These are phyloP conservation scores for Floccularia luteovirens DNA, from an alignment of 768 basidiomycete genomes.

Conservation along the genomic window DNA sequence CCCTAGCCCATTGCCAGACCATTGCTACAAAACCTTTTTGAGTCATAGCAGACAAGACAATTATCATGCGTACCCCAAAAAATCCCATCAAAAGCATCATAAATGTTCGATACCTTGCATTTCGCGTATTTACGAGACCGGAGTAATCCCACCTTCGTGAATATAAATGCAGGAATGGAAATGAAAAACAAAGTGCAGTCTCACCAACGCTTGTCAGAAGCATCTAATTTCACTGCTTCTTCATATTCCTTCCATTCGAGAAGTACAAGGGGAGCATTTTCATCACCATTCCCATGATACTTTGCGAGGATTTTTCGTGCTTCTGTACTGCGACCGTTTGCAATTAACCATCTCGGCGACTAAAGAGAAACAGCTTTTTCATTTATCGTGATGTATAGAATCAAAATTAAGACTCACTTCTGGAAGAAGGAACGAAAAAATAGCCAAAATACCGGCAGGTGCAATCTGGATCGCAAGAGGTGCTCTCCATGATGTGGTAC, in stretches of 20 bases:
- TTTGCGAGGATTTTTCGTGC: conserved; percentile 38
- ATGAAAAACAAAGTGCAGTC: conserved; percentile 7
- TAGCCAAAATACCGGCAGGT: conserved; percentile 30
- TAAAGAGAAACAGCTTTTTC: too few species aligned
- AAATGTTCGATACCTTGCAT: conserved; percentile 35
- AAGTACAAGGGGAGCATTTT: conserved; percentile 39
- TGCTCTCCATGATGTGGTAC: conserved; percentile 36
- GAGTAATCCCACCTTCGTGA: conserved; percentile 42
- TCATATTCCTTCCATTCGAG: conserved; percentile 47
- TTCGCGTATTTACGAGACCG: conserved; percentile 37
- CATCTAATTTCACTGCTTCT: conserved; percentile 39
- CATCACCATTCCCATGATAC: conserved; percentile 46
- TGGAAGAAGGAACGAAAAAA: conserved; percentile 26
- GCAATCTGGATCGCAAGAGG: conserved; percentile 47
- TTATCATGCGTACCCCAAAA: conserved; percentile 29
- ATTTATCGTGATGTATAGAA: neutral
- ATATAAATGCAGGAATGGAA: neutral
- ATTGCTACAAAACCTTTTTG: conserved; percentile 26
- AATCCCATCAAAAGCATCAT: conserved; percentile 48
- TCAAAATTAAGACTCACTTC: conserved; percentile 17
- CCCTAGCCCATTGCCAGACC: conserved; percentile 48
- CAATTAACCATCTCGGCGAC: conserved; percentile 50
- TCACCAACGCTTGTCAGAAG: conserved; percentile 51
- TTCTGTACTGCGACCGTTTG: conserved; percentile 39
- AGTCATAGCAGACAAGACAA: neutral